Conservation (phyloP, 73 alveolate species). For the Tetrahymena thermophila region DNA sequence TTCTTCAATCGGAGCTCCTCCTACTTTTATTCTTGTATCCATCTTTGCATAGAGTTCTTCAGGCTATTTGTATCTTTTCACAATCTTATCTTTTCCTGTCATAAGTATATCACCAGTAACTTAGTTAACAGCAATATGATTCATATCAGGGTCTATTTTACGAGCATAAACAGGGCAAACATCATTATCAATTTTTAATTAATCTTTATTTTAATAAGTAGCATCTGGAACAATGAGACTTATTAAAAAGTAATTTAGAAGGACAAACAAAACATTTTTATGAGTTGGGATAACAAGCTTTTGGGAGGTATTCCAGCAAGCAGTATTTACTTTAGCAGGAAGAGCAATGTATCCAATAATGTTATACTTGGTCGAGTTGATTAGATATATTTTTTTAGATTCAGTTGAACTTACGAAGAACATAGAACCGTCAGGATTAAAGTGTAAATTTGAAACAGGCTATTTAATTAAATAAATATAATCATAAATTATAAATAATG, state of each 20-base stretch:
- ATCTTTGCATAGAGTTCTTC: conserved; percentile 71
- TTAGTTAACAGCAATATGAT: conserved; percentile 5
- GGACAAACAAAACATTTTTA: background rate
- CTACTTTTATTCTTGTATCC: conserved; percentile 66
- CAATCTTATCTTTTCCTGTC: conserved; percentile 83
- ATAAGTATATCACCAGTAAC: conserved; percentile 50
- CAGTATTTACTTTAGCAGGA: background rate
- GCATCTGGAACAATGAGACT: background rate
- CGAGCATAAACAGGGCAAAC: background rate
- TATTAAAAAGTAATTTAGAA: background rate
- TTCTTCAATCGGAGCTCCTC: conserved; percentile 90
- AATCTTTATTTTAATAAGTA: background rate
- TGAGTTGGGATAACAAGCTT: background rate
- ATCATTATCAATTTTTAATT: background rate
- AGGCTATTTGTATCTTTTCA: conserved; percentile 84
- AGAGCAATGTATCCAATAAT: background rate
- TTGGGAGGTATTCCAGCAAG: background rate
- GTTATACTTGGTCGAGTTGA: background rate
- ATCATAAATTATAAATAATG: background rate
- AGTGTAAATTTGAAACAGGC: background rate
- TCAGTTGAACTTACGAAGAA: background rate
- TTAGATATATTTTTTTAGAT: background rate
- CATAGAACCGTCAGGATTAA: background rate
- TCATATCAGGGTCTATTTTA: background rate
- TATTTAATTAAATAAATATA: background rate